Percentiles rank a stretch among this genome's conserved stretches.
Evolutionary conservation across 345 rosid species (phyloP).

Genomic region (Melastoma malabathricum): DNA sequence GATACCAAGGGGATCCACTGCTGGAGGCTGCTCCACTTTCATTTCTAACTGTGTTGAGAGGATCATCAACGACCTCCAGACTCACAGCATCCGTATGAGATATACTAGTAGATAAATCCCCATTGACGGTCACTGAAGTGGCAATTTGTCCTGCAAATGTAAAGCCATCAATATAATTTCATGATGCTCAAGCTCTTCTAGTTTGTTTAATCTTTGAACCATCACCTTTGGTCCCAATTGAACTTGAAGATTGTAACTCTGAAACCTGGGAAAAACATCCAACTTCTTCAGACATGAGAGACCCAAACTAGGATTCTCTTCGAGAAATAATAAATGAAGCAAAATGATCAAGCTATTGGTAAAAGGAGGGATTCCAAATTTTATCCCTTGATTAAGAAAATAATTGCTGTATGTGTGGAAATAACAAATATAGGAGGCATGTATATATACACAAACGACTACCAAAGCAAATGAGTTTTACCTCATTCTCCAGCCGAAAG

Average conservation of each 20-base stretch:
- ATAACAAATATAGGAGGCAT: too few species aligned
- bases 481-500: constrained; percentile 56
- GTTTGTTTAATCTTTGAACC: constrained; percentile 20
- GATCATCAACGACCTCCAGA: too few species aligned
- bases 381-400: not conserved
- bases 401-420: too few species aligned
- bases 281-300: constrained; percentile 1
- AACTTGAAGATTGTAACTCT: constrained; percentile 1
- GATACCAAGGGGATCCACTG: constrained; percentile 87
- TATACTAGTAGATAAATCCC: constrained; percentile 19
- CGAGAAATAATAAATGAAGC: not conserved
- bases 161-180: constrained; percentile 19
- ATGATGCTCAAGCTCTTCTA: constrained; percentile 17
- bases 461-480: constrained; percentile 9
- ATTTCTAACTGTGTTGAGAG: constrained; percentile 16
- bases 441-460: too few species aligned
- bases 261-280: constrained; percentile 18
- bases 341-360: not conserved
- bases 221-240: constrained; percentile 23
- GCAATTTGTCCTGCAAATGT: constrained; percentile 21
- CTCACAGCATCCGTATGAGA: constrained; percentile 21
- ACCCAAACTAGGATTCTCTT: not conserved
- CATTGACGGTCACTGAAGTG: constrained; percentile 10
- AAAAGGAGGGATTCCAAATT: too few species aligned
- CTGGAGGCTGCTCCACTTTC: constrained; percentile 42